Conservation (phyloP, 148 eudicot genomes). For the Salicornia ramosissima region DNA sequence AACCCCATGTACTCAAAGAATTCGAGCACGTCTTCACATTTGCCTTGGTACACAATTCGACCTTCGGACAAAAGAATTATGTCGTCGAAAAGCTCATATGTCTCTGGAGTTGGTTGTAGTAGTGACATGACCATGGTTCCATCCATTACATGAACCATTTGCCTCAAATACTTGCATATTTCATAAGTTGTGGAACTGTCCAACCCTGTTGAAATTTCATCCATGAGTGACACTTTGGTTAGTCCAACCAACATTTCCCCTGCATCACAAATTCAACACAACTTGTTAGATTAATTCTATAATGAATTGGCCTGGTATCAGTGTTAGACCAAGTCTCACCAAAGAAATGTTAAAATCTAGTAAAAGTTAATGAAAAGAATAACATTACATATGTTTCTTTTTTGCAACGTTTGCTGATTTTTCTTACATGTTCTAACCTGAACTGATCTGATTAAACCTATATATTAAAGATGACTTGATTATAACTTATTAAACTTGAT, state of each 20-base stretch:
- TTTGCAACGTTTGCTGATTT: too few species aligned
- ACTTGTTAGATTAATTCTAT: too few species aligned
- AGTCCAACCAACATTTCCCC: constrained; percentile 62
- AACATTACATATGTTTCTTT: too few species aligned
- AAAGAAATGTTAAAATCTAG: too few species aligned
- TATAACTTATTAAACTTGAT: too few species aligned
- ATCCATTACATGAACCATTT: constrained; percentile 35
- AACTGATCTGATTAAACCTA: too few species aligned
- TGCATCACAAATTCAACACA: background rate
- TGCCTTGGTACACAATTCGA: constrained; percentile 46
- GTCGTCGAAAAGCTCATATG: constrained; percentile 50
- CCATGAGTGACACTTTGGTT: constrained; percentile 44
- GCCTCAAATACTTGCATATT: constrained; percentile 41
- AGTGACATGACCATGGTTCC: constrained; percentile 46
- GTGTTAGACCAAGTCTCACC: too few species aligned
- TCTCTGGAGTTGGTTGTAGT: constrained; percentile 51
- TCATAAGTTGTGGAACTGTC: constrained; percentile 52
- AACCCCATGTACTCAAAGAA: constrained; percentile 48
- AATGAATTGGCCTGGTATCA: too few species aligned
- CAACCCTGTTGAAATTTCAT: constrained; percentile 56
- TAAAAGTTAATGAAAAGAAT: too few species aligned
- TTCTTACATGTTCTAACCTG: too few species aligned
- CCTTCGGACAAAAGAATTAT: constrained; percentile 48
- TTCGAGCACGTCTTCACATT: constrained; percentile 38
- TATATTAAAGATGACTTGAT: too few species aligned